A percentile compares a stretch with the other conserved stretches of the same genome.
Evolutionary conservation across 2,329 filamentous ascomycete species (phyloP).

Genomic region (Pseudogymnoascus sp.): DNA sequence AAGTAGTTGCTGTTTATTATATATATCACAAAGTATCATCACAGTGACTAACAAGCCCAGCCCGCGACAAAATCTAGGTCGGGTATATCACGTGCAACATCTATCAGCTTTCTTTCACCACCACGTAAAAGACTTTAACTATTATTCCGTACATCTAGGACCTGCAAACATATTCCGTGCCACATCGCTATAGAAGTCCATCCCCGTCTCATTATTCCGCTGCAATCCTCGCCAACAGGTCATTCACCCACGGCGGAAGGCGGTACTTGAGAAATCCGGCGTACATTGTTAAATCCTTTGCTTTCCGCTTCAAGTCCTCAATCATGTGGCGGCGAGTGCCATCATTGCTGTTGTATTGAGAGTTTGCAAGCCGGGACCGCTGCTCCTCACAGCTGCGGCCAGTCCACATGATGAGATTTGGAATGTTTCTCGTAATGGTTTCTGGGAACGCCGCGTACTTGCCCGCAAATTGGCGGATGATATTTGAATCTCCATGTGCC

Average conservation of each 20-base stretch:
- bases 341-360: conserved; percentile 67
- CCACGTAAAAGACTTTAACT: not conserved
- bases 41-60: not conserved
- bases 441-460: conserved; percentile 72
- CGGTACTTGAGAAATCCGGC: conserved; percentile 87
- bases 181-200: not conserved
- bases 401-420: conserved; percentile 88
- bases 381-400: conserved; percentile 78
- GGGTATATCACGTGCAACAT: not conserved
- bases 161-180: not conserved
- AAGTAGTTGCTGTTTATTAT: not conserved
- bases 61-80: not conserved
- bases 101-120: not conserved
- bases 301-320: conserved; percentile 67
- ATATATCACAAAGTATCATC: not conserved
- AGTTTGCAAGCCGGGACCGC: conserved; percentile 58
- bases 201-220: not conserved
- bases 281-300: conserved; percentile 86
- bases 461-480: conserved; percentile 70
- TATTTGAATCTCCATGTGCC: conserved; percentile 63
- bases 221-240: conserved; percentile 61
- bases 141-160: conserved; percentile 6
- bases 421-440: conserved; percentile 79
- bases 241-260: conserved; percentile 77
- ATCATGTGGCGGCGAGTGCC: conserved; percentile 55